phyloP scores from a whole-genome alignment of 1,284 basidiomycete species.

The Ustilago trichophora region DNA sequence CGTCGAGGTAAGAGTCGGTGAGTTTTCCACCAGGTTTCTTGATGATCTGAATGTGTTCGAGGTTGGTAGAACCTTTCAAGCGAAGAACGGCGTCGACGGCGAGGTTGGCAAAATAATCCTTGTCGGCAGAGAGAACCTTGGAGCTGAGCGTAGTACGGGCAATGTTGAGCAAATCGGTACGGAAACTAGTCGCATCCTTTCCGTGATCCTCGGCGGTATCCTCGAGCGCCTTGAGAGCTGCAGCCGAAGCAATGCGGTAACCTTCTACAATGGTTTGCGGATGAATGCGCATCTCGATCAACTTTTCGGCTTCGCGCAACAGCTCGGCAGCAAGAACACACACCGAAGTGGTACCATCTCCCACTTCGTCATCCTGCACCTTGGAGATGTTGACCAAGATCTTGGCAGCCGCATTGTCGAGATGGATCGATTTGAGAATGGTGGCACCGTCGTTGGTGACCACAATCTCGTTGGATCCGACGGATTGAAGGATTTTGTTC shows the following conservation, averaged over 20 bases:
- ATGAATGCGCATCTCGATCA: conserved; percentile 88
- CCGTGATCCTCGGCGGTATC: conserved; percentile 81
- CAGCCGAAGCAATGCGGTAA: conserved; percentile 87
- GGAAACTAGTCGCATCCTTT: conserved; percentile 78
- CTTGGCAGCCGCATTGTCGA: conserved; percentile 98
- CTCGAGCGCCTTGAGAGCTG: conserved; percentile 86
- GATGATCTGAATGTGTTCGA: conserved; percentile 99
- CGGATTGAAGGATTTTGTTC: conserved; percentile 95
- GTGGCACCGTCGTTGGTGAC: conserved; percentile 99
- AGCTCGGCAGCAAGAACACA: conserved; percentile 93
- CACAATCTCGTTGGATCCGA: conserved; percentile 87
- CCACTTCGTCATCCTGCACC: conserved; percentile 98
- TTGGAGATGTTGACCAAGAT: conserved; percentile 99
- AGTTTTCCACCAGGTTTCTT: conserved; percentile 99
- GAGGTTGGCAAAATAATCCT: conserved; percentile 97
- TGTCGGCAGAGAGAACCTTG: conserved; percentile 96
- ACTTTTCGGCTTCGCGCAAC: conserved; percentile 92
- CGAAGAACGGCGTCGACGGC: conserved; percentile 96
- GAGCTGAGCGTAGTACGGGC: conserved; percentile 94
- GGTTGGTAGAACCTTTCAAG: conserved; percentile 91
- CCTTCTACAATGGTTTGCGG: conserved; percentile 99
- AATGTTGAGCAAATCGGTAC: conserved; percentile 92
- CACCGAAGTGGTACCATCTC: conserved; percentile 95
- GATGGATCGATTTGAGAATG: conserved; percentile 93
- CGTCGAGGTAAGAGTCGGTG: conserved; percentile 97